Evolutionary conservation across 1,139 yeast genomes (phyloP).

Genomic region (Hyphopichia pseudoburtonii): DNA sequence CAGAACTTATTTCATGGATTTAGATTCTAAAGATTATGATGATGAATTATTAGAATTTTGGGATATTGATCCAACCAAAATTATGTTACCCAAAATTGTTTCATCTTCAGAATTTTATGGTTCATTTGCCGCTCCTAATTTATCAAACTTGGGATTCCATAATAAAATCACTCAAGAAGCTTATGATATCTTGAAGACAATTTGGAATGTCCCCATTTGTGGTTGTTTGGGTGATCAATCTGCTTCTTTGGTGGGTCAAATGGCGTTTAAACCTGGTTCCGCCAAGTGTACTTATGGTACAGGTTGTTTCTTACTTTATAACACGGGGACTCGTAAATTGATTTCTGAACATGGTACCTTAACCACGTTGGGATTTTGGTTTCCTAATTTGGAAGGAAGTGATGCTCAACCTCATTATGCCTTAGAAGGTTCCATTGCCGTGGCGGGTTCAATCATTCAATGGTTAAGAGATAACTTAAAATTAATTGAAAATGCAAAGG

Average conservation of each 20-base stretch:
- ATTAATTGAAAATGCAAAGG: constrained; percentile 76
- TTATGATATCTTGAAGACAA: constrained; percentile 47
- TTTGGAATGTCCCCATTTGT: constrained; percentile 69
- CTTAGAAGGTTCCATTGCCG: constrained; percentile 93
- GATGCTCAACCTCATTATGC: constrained; percentile 78
- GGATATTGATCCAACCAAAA: constrained; percentile 70
- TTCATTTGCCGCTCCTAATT: constrained; percentile 59
- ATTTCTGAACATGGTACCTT: constrained; percentile 78
- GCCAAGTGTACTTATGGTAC: constrained; percentile 99
- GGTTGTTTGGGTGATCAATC: constrained; percentile 96
- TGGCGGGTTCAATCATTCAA: constrained; percentile 92
- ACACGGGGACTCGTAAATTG: constrained; percentile 71
- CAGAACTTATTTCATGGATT: constrained; percentile 87
- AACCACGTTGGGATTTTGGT: constrained; percentile 89
- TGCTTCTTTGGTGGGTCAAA: constrained; percentile 90
- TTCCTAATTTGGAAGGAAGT: constrained; percentile 59
- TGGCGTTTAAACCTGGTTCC: constrained; percentile 79
- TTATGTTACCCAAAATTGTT: constrained; percentile 75
- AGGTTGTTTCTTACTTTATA: constrained; percentile 88
- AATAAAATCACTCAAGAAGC: constrained; percentile 53
- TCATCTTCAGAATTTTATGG: constrained; percentile 84
- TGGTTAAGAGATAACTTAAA: constrained; percentile 93
- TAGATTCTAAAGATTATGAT: constrained; percentile 75
- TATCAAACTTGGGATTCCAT: constrained; percentile 50
- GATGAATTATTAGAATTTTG: constrained; percentile 73